phyloP scores from a whole-genome alignment of 805 yeast species.

The Teunomyces tritomae region DNA sequence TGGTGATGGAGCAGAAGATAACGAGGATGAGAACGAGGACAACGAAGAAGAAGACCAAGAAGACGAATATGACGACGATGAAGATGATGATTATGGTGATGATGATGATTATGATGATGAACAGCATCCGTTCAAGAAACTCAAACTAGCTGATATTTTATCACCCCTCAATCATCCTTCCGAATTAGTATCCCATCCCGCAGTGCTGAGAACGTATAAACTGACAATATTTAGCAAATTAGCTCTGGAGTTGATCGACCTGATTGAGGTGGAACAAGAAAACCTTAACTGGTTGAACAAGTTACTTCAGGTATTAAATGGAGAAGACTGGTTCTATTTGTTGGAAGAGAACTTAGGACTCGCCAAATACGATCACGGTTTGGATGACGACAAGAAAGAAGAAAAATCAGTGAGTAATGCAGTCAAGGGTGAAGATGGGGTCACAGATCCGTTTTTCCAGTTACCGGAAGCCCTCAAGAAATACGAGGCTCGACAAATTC shows the following conservation, averaged over 20 bases:
- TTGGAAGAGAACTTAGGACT: constrained; percentile 63
- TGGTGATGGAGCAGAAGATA: constrained; percentile 5
- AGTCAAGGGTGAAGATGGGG: constrained; percentile 53
- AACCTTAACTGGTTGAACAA: constrained; percentile 69
- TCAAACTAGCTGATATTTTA: constrained; percentile 47
- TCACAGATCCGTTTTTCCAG: constrained; percentile 48
- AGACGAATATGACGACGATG: constrained; percentile 9
- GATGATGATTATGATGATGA: constrained; percentile 11
- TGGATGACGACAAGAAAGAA: constrained; percentile 23
- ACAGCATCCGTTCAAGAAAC: constrained; percentile 26
- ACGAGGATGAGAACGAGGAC: constrained; percentile 7
- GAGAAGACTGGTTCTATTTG: constrained; percentile 76
- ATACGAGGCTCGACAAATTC: constrained; percentile 27
- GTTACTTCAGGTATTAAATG: constrained; percentile 74
- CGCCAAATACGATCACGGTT: constrained; percentile 67
- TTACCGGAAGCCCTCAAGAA: constrained; percentile 47
- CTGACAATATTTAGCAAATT: constrained; percentile 49
- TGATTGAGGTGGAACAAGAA: constrained; percentile 78
- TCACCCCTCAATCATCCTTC: constrained; percentile 80
- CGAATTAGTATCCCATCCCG: constrained; percentile 70
- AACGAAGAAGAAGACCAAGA: constrained; percentile 10
- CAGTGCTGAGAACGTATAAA: constrained; percentile 64
- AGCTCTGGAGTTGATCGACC: constrained; percentile 70
- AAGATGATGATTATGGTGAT: constrained; percentile 6
- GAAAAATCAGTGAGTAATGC: constrained; percentile 19